Evolutionary conservation across 2,329 filamentous ascomycete genomes (phyloP), one percentile per base, ranked within the genome.

Genomic region (Pseudopithomyces maydicus): DNA sequence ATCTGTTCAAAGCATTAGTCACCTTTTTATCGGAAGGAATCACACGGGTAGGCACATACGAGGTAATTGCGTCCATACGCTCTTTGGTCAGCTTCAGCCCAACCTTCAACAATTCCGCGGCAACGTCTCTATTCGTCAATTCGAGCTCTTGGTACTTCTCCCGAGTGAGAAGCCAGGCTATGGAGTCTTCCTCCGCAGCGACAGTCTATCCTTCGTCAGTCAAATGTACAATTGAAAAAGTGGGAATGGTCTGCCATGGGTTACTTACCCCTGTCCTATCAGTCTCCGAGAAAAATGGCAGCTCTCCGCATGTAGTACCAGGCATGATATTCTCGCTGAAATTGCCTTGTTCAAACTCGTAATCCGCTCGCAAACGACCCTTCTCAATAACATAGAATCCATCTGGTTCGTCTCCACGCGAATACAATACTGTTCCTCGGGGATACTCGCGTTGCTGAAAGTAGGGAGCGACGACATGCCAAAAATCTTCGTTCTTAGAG

Each of bases 201-300:
- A 96, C 92, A 0, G 90, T 97, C 54, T 56, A 22, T 14, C 1
- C 4, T 6, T 33, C 14, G 46, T 50, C 33, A 49, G 45, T 5
- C 20, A 32, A 22, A 32, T 8, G 26, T 32, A 10, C n/a, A 3
- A 36, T 14, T 36, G 3, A n/a, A 19, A 2, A 33, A n/a, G 36
- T 46, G 17, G 14, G n/a, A 17, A 36, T 41, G n/a, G 11, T 17
- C 5, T 17, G 42, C 3, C 11, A 11, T 10, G 14, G 29, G 22
- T 12, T 8, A 52, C 54, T 19, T 51, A 56, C 54, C 1, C 92
- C 92, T 3, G 93, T 98, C 17, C 95, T 85, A 51, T 86, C 82
- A 1, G 94, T 98, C 69, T 96, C 91, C 2, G 89, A 92, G 78
- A 99, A 99, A 79, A 99, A 99, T 0, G 95, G 95, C 52, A 99